Conservation (phyloP, 345 rosid species). For the Hibiscus syriacus region DNA sequence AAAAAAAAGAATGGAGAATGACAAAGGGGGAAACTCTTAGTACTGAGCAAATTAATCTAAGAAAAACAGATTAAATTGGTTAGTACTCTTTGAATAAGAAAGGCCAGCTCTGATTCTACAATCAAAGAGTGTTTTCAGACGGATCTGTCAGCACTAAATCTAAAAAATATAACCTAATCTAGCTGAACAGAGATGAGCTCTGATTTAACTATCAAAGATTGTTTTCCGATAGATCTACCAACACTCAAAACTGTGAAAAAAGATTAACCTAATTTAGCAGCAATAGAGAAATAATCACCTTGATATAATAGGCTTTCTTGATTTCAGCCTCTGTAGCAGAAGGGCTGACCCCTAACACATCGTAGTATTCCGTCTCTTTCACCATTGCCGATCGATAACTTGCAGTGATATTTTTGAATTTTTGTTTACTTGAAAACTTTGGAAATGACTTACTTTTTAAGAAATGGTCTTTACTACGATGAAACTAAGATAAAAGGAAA, state of each 20-base stretch:
- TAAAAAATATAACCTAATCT: neutral
- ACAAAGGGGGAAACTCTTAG: neutral
- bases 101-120: neutral
- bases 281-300: conserved; percentile 38
- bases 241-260: neutral
- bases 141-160: neutral
- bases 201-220: neutral
- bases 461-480: neutral
- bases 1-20: neutral
- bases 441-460: too few relatives aligned
- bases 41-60: neutral
- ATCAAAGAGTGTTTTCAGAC: neutral
- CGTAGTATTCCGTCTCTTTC: conserved; percentile 89
- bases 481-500: neutral
- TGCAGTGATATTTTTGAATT: neutral
- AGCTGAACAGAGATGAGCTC: neutral
- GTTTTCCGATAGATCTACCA: neutral
- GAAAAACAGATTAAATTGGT: neutral
- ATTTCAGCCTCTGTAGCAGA: conserved; percentile 88
- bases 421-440: neutral
- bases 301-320: conserved; percentile 91
- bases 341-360: conserved; percentile 88
- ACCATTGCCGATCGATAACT: conserved; percentile 45
- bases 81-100: neutral
- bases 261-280: neutral